A percentile compares a stretch with the other conserved stretches of the same genome.
phyloP scores from a whole-genome alignment of 257 asterid genomes.

The Gentiana macrophylla region DNA sequence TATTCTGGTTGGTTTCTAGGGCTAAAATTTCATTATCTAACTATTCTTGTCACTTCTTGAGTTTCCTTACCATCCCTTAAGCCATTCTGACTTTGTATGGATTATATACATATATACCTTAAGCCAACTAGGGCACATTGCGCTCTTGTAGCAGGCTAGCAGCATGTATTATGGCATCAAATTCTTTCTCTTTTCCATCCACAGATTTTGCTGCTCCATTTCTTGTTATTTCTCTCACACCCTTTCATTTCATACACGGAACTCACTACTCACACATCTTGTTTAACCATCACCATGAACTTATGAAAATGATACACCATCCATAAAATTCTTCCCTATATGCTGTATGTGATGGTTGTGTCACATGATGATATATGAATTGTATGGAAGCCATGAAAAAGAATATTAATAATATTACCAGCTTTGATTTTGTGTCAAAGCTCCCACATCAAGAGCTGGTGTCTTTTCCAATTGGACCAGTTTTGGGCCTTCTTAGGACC shows the following conservation, averaged over 20 bases:
- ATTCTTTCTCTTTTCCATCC: conserved; percentile 71
- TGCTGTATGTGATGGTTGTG: too few species aligned
- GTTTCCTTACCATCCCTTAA: too few species aligned
- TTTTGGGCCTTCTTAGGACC: conserved; percentile 73
- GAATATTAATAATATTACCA: conserved; percentile 33
- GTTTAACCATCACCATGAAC: too few species aligned
- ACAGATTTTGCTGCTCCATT: conserved; percentile 58
- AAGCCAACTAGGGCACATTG: conserved; percentile 84
- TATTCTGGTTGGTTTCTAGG: too few species aligned
- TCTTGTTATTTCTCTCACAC: conserved; percentile 61
- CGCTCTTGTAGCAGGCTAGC: conserved; percentile 69
- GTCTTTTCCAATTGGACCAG: conserved; percentile 90
- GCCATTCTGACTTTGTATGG: conserved; percentile 1
- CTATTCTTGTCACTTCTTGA: too few species aligned
- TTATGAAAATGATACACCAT: too few species aligned
- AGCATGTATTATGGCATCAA: conserved; percentile 75
- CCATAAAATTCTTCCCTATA: too few species aligned
- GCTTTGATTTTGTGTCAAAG: conserved; percentile 49
- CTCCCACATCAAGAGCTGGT: conserved; percentile 90
- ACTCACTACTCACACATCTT: too few species aligned
- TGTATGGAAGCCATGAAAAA: too few species aligned
- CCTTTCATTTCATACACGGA: conserved; percentile 20
- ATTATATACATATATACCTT: conserved; percentile 33
- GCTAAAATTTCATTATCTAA: too few species aligned
- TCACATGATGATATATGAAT: too few species aligned